Percentiles rank a stretch among this genome's conserved stretches.
Conservation (phyloP, 768 basidiomycete species). For the Tulasnella sp. region DNA sequence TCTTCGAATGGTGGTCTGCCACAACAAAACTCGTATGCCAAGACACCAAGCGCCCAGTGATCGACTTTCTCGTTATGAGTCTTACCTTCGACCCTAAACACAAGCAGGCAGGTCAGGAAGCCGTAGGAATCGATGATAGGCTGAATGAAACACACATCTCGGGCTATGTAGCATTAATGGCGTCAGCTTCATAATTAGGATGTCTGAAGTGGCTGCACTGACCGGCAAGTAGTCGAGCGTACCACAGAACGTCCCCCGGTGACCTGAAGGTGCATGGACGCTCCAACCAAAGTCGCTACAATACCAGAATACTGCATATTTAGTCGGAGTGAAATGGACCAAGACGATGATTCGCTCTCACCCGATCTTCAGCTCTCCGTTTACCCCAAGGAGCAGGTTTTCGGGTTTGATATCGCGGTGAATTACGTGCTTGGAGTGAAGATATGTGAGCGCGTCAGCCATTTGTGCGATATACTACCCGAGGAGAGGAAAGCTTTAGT, state of each 20-base stretch:
- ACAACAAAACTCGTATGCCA: constrained; percentile 37
- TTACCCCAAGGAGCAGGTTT: constrained; percentile 86
- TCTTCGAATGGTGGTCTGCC: constrained; percentile 39
- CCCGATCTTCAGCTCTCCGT: constrained; percentile 94
- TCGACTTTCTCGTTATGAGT: constrained; percentile 37
- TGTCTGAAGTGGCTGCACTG: too few species aligned
- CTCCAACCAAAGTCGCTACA: constrained; percentile 75
- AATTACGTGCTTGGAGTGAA: constrained; percentile 94
- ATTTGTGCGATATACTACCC: constrained; percentile 93
- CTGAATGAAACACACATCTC: too few species aligned
- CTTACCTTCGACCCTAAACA: constrained; percentile 36
- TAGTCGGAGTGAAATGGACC: constrained; percentile 33
- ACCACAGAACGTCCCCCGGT: constrained; percentile 81
- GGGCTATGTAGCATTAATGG: too few species aligned
- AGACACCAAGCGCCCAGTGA: constrained; percentile 40
- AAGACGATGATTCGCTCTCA: constrained; percentile 99
- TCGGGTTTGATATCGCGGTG: constrained; percentile 99
- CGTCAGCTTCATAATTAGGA: too few species aligned
- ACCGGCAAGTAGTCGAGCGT: constrained; percentile 95
- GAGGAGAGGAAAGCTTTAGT: constrained; percentile 19
- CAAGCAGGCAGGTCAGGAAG: too few species aligned
- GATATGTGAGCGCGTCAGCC: constrained; percentile 88
- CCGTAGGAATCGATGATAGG: too few species aligned
- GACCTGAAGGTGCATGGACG: constrained; percentile 44
- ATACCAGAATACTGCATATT: too few species aligned